Evolutionary conservation across 169 alveolate species (phyloP).

Genomic region (Cyclospora cayetanensis): DNA sequence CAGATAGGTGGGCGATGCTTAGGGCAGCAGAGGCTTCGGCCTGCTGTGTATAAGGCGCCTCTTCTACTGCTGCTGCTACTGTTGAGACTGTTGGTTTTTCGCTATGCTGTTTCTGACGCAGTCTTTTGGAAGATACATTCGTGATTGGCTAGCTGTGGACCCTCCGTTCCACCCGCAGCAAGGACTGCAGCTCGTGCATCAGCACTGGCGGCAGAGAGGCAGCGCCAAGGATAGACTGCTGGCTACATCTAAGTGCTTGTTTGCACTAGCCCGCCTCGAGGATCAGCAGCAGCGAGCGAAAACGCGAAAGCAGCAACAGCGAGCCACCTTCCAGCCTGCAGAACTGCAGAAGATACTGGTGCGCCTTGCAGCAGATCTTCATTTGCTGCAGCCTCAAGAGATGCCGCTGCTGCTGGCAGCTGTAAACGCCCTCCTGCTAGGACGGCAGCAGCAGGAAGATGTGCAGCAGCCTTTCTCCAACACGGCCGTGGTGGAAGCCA

Average conservation of each 20-base stretch:
- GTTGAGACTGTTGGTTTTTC: background rate
- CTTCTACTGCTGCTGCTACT: background rate
- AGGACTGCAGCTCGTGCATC: conserved; percentile 18
- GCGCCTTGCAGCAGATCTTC: background rate
- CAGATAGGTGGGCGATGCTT: too few relatives aligned
- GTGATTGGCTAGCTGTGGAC: background rate
- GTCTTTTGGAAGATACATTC: background rate
- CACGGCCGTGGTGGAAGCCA: background rate
- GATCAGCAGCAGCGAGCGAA: conserved; percentile 1
- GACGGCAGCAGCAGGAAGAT: conserved; percentile 2
- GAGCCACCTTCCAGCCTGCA: background rate
- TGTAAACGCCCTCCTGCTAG: background rate
- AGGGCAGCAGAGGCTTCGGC: too few relatives aligned
- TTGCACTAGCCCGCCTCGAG: conserved; percentile 13
- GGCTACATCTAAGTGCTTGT: conserved; percentile 9
- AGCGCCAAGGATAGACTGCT: conserved; percentile 1
- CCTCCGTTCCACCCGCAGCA: conserved; percentile 20
- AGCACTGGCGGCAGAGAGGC: conserved; percentile 26
- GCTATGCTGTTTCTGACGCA: background rate
- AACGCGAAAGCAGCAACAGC: background rate
- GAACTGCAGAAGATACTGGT: background rate
- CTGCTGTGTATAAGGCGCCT: too few relatives aligned
- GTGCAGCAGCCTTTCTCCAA: background rate
- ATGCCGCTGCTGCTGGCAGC: conserved; percentile 47
- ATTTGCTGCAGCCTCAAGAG: conserved; percentile 29